A percentile compares a stretch with the other conserved stretches of the same genome.
Conservation (phyloP, 129 eudicot species). For the Erigeron canadensis region DNA sequence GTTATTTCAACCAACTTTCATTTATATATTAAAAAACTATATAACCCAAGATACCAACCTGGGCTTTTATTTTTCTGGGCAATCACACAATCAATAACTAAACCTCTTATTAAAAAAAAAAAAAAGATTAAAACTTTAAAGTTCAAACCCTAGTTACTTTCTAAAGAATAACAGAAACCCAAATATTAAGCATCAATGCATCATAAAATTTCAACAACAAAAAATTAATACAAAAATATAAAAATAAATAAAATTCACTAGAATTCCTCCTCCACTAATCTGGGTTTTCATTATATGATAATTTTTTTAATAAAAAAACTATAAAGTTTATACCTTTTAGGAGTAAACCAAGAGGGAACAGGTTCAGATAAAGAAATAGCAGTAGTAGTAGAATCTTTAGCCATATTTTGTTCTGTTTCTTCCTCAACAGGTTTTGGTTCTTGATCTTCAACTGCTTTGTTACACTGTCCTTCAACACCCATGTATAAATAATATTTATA, state of each 20-base stretch:
- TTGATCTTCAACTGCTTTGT: conserved; percentile 23
- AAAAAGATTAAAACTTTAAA: background rate
- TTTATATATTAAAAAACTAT: too few relatives aligned
- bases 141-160: conserved; percentile 23
- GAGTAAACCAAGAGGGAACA: conserved; percentile 91
- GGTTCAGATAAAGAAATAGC: conserved; percentile 29
- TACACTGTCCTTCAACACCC: conserved; percentile 26
- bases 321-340: conserved; percentile 58
- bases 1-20: conserved; percentile 1
- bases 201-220: conserved; percentile 3
- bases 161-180: conserved; percentile 19
- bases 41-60: background rate
- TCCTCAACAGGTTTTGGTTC: conserved; percentile 29
- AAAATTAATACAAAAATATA: conserved; percentile 2
- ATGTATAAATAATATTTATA: background rate
- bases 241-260: background rate
- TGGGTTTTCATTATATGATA: too few relatives aligned
- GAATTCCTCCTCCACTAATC: background rate
- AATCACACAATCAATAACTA: conserved; percentile 8
- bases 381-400: conserved; percentile 7
- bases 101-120: conserved; percentile 1
- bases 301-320: background rate
- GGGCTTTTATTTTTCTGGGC: conserved; percentile 17
- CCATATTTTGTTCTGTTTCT: conserved; percentile 29
- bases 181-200: conserved; percentile 4